Percentiles rank a stretch among this genome's conserved stretches.
phyloP scores from a whole-genome alignment of 139 green algal genomes.

The Chlamydomonas sp. region DNA sequence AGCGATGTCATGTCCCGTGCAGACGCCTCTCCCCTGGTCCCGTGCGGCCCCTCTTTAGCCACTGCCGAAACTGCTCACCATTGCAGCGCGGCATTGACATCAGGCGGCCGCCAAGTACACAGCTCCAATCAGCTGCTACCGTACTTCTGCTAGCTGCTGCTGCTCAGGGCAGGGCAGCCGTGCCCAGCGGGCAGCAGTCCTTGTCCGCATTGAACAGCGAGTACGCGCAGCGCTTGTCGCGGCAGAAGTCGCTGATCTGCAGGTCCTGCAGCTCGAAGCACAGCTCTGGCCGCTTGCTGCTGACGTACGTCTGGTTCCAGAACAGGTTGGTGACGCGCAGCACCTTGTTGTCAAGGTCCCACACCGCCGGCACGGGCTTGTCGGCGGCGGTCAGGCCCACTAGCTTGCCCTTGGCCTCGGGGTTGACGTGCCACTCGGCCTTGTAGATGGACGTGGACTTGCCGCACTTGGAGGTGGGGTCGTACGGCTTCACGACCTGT shows the following conservation, averaged over 20 bases:
- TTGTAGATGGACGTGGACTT: not conserved
- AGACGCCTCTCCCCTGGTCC: too few relatives aligned
- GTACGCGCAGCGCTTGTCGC: not conserved
- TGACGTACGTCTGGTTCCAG: not conserved
- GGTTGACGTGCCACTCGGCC: not conserved
- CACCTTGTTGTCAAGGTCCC: not conserved
- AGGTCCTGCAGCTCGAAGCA: not conserved
- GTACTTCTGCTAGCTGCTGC: not conserved
- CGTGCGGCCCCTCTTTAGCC: too few relatives aligned
- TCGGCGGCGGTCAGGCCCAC: not conserved
- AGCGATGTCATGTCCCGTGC: too few relatives aligned
- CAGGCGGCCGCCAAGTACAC: too few relatives aligned
- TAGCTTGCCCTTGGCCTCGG: not conserved
- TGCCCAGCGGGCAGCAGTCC: conserved; percentile 2
- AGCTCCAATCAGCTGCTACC: too few relatives aligned
- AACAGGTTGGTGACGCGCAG: conserved; percentile 1
- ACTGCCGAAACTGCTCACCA: too few relatives aligned
- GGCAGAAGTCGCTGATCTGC: not conserved
- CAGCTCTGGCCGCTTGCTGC: not conserved
- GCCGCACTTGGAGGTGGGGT: not conserved
- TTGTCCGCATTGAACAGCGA: not conserved
- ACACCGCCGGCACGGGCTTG: not conserved
- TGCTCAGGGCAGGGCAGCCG: not conserved
- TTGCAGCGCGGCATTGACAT: too few relatives aligned
- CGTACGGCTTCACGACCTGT: not conserved